phyloP scores from a whole-genome alignment of 139 green algal species.

The Pseudopediastrum boryanum region DNA sequence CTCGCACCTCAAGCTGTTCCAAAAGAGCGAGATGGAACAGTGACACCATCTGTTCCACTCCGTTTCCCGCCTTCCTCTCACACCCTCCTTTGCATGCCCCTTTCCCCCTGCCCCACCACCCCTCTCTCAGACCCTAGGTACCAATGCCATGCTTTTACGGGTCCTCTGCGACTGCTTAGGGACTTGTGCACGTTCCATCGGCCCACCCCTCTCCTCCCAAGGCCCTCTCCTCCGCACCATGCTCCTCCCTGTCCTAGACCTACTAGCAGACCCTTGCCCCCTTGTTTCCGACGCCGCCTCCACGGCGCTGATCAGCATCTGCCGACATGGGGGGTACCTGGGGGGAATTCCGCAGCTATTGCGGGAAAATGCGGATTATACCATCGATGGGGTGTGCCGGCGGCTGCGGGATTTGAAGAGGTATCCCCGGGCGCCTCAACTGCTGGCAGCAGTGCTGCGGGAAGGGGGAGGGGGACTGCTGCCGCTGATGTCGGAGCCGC shows the following conservation, averaged over 20 bases:
- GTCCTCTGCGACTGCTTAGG: constrained; percentile 61
- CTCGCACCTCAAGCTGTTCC: too few relatives aligned
- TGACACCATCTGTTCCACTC: too few relatives aligned
- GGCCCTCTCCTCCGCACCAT: constrained; percentile 56
- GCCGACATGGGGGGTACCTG: constrained; percentile 49
- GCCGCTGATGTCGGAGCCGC: constrained; percentile 80
- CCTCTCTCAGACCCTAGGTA: constrained; percentile 52
- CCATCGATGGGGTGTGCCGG: constrained; percentile 78
- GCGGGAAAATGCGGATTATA: constrained; percentile 75
- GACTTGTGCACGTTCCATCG: constrained; percentile 46
- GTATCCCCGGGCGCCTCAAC: constrained; percentile 66
- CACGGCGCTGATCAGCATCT: constrained; percentile 43
- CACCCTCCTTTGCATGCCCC: not conserved
- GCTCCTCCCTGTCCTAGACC: constrained; percentile 81
- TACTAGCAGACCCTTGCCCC: constrained; percentile 61
- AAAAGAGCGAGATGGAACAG: too few relatives aligned
- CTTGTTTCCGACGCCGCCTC: constrained; percentile 60
- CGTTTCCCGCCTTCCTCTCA: too few relatives aligned
- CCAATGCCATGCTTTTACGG: constrained; percentile 72
- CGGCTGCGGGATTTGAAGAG: constrained; percentile 58
- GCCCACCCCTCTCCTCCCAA: constrained; percentile 46
- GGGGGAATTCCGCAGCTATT: constrained; percentile 59
- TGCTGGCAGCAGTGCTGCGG: constrained; percentile 77
- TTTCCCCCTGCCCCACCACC: not conserved
- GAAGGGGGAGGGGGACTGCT: constrained; percentile 70